phyloP scores from a whole-genome alignment of 164 flowering plant species.

The Kingdonia uniflora region DNA sequence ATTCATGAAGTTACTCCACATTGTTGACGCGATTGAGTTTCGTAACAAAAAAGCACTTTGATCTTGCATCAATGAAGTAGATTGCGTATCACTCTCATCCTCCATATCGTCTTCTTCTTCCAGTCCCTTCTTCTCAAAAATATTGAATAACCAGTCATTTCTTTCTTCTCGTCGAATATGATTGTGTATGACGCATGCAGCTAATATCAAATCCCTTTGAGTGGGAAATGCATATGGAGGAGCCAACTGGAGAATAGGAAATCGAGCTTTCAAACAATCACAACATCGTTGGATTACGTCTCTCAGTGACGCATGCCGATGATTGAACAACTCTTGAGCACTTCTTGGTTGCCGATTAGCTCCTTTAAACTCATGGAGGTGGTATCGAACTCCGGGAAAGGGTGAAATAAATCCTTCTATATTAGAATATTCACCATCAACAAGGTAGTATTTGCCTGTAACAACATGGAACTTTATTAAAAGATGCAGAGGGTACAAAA shows the following conservation, averaged over 20 bases:
- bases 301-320: slow-evolving; percentile 52
- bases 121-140: slow-evolving; percentile 13
- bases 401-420: slow-evolving; percentile 63
- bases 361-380: slow-evolving; percentile 42
- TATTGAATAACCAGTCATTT: slow-evolving; percentile 56
- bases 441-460: slow-evolving; percentile 73
- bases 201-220: slow-evolving; percentile 76
- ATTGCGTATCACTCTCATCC: slow-evolving; percentile 33
- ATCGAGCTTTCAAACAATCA: slow-evolving; percentile 43
- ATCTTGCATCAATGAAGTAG: slow-evolving; percentile 31
- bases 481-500: neutral
- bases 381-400: slow-evolving; percentile 43
- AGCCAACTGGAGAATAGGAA: slow-evolving; percentile 64
- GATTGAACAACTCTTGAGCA: slow-evolving; percentile 63
- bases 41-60: slow-evolving; percentile 30
- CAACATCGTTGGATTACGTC: slow-evolving; percentile 37
- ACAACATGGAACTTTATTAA: neutral
- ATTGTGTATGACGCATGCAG: slow-evolving; percentile 69
- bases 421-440: slow-evolving; percentile 45
- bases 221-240: slow-evolving; percentile 63
- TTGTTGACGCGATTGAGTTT: slow-evolving; percentile 41
- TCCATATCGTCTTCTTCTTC: slow-evolving; percentile 33
- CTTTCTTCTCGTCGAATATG: slow-evolving; percentile 42
- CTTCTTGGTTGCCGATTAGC: slow-evolving; percentile 50
- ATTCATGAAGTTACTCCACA: slow-evolving; percentile 69